Conservation (phyloP, 2,329 filamentous ascomycete species). For the Ophiostoma perfectum region DNA sequence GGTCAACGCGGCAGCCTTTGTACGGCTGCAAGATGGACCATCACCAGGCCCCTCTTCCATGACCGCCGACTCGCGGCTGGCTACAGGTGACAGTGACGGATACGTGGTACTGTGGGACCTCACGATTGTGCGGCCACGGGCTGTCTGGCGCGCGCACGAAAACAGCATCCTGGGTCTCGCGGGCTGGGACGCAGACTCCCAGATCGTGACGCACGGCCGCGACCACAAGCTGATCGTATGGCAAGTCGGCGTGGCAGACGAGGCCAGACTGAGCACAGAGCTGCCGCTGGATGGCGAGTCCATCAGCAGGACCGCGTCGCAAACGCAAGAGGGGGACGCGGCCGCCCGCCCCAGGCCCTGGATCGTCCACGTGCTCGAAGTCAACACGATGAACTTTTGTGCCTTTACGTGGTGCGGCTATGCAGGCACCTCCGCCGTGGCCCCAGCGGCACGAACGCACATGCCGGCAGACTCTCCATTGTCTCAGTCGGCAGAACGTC, state of each 20-base stretch:
- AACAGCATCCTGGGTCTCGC: slow-evolving; percentile 69
- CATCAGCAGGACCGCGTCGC: background rate
- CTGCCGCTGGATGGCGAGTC: slow-evolving; percentile 61
- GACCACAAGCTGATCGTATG: slow-evolving; percentile 84
- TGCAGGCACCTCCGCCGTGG: background rate
- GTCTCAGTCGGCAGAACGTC: slow-evolving; percentile 25
- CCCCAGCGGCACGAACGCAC: slow-evolving; percentile 10
- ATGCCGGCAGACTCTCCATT: slow-evolving; percentile 27
- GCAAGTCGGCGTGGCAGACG: slow-evolving; percentile 60
- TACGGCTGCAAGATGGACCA: background rate
- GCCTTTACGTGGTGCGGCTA: slow-evolving; percentile 60
- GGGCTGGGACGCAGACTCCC: slow-evolving; percentile 61
- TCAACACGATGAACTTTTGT: slow-evolving; percentile 96
- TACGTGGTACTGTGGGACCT: slow-evolving; percentile 85
- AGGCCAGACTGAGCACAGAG: slow-evolving; percentile 58
- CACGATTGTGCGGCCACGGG: slow-evolving; percentile 69
- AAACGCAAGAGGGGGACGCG: slow-evolving; percentile 15
- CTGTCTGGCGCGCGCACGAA: slow-evolving; percentile 81
- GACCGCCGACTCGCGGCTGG: slow-evolving; percentile 66
- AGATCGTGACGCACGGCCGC: slow-evolving; percentile 75
- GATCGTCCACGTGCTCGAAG: slow-evolving; percentile 75
- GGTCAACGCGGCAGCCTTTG: slow-evolving; percentile 12
- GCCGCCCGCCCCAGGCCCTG: slow-evolving; percentile 60
- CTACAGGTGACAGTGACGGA: slow-evolving; percentile 85
- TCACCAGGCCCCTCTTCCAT: slow-evolving; percentile 43